These are phyloP conservation scores for Mortierella sp. DNA, from an alignment of 371 early-diverging fungal species.

Conservation along the genomic window DNA sequence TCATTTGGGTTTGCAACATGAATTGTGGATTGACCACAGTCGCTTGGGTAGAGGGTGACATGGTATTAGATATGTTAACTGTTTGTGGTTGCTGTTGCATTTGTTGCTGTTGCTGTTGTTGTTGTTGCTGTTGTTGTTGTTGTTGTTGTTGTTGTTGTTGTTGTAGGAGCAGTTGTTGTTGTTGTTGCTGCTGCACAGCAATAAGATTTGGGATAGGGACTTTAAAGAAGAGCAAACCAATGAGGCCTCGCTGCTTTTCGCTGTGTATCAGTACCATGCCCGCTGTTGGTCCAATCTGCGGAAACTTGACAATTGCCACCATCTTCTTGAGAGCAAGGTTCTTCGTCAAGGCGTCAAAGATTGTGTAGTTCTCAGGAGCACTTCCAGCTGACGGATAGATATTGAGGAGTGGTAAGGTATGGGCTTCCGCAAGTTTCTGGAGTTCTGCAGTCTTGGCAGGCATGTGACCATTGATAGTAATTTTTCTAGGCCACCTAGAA, in stretches of 20 bases:
- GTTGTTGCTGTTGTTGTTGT: slow-evolving; percentile 40
- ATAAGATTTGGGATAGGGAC: slow-evolving; percentile 63
- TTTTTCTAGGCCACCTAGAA: slow-evolving; percentile 62
- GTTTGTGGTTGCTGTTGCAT: slow-evolving; percentile 46
- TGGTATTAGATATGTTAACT: slow-evolving; percentile 42
- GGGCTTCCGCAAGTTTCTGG: slow-evolving; percentile 58
- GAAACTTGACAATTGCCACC: slow-evolving; percentile 53
- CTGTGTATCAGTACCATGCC: slow-evolving; percentile 62
- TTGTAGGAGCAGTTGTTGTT: slow-evolving; percentile 19
- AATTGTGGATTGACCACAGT: slow-evolving; percentile 40
- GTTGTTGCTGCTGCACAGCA: slow-evolving; percentile 24
- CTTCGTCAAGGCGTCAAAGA: slow-evolving; percentile 58
- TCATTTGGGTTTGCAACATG: slow-evolving; percentile 42
- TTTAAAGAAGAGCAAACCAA: slow-evolving; percentile 64
- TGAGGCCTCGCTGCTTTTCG: slow-evolving; percentile 57
- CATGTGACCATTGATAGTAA: slow-evolving; percentile 61
- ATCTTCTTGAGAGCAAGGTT: slow-evolving; percentile 65
- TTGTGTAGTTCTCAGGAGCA: slow-evolving; percentile 59
- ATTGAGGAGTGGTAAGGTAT: slow-evolving; percentile 63
- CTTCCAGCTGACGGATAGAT: slow-evolving; percentile 59
- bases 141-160: slow-evolving; percentile 25
- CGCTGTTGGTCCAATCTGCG: slow-evolving; percentile 33
- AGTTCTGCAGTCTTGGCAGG: slow-evolving; percentile 60
- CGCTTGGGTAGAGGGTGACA: slow-evolving; percentile 38
- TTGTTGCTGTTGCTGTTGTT: background rate